Evolutionary conservation across 106 monocot species (phyloP).

Genomic region (Phalaenopsis equestris): DNA sequence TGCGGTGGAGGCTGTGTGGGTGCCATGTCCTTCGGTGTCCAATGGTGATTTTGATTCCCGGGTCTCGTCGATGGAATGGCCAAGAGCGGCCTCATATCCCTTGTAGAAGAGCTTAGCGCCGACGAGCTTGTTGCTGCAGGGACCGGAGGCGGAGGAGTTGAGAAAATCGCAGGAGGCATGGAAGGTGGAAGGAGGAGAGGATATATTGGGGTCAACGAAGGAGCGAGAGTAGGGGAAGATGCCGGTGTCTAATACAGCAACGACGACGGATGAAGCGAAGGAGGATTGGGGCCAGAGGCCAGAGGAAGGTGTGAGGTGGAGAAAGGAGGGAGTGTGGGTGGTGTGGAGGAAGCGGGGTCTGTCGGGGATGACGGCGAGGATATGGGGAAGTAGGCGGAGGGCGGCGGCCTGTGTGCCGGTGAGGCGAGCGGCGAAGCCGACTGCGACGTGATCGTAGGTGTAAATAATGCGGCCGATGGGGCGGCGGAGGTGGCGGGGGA

Average conservation of each 20-base stretch:
- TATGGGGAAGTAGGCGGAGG: constrained; percentile 25
- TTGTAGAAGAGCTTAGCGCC: constrained; percentile 53
- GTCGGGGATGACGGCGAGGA: constrained; percentile 55
- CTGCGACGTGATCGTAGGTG: constrained; percentile 45
- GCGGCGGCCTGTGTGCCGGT: constrained; percentile 35
- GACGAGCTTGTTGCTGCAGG: constrained; percentile 46
- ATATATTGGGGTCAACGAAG: constrained; percentile 43
- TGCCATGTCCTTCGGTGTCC: constrained; percentile 30
- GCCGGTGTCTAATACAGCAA: constrained; percentile 61
- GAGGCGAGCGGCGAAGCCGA: constrained; percentile 57
- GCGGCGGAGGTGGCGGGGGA: constrained; percentile 19
- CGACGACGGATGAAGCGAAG: constrained; percentile 40
- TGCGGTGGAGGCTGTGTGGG: constrained; percentile 42
- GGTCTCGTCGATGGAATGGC: constrained; percentile 40
- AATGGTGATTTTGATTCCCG: constrained; percentile 22
- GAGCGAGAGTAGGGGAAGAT: constrained; percentile 35
- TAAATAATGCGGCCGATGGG: constrained; percentile 36
- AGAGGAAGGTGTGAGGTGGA: constrained; percentile 46
- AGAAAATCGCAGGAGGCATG: constrained; percentile 17
- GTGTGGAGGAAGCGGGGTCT: constrained; percentile 49
- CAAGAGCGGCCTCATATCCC: constrained; percentile 44
- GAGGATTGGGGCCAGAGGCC: constrained; percentile 62
- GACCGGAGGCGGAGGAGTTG: constrained; percentile 25
- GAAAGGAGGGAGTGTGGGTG: constrained; percentile 67
- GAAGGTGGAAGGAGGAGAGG: constrained; percentile 23